Evolutionary conservation across 768 basidiomycete genomes (phyloP), one percentile per base, ranked within the genome.

Genomic region (Termitomyces bulborhizus): DNA sequence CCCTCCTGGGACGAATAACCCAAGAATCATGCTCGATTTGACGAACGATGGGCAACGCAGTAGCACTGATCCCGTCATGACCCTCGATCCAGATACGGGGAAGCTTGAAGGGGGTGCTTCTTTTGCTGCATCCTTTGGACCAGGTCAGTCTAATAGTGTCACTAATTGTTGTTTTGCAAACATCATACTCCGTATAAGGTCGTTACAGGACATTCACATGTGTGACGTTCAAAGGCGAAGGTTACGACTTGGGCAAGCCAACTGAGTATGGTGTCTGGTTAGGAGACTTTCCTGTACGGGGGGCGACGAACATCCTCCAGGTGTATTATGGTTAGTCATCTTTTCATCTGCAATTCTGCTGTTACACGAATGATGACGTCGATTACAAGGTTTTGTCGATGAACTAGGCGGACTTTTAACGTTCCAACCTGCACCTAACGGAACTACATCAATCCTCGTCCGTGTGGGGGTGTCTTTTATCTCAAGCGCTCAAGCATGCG

Each of bases 401-500:
- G 74, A 82, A 60, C 67, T 80, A 47, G 82, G 84, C 12, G 81
- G 76, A 1, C 59, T 83, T 7, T 68, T 83, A 46, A 79, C 79
- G 0, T 84, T 83, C 68, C 63, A 63, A 1, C 79, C 76, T 5
- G 69, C 73, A 24, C 73, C 76, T 0, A 53, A 62, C 6, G 49
- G 57, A 11, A 56, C 63, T 8, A 79, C 78, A 0, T 69, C 74
- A 1, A 79, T 86, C 55, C 70, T 83, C 21, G 82, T 73, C 1
- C 79, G 84, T n/a, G 76, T 81, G 3, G 84, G 85, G n/a, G 76
- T 86, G 6, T 85, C 83, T 0, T 76, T 85, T 59, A 80, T 85
- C 50, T 85, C 84, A 4, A 70, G 72, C 21, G 73, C 73, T 1
- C 84, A 85, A 59, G 85, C 85, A 0, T 86, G 84, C 60, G 60